Percentiles rank a stretch among this genome's conserved stretches.
Evolutionary conservation across 768 basidiomycete species (phyloP).

Genomic region (Strobilomyces echinocephalus): DNA sequence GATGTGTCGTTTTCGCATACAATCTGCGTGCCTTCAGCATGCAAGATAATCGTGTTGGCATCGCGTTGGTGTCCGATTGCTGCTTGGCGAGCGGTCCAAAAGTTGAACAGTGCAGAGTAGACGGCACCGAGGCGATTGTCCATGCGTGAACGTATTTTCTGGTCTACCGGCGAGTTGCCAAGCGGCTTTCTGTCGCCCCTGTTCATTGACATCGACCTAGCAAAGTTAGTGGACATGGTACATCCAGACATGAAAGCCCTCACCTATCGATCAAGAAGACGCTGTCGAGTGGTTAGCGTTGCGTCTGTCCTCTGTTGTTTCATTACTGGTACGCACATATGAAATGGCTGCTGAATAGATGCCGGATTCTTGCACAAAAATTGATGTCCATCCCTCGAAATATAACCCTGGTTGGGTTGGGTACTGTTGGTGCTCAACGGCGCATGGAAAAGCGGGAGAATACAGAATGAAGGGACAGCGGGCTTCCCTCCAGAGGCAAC

Average conservation of each 20-base stretch:
- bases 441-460: conserved; percentile 50
- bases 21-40: conserved; percentile 25
- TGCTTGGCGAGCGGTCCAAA: conserved; percentile 49
- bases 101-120: conserved; percentile 46
- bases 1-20: conserved; percentile 41
- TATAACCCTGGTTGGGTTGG: conserved; percentile 36
- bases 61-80: conserved; percentile 38
- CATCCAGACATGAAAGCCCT: not conserved
- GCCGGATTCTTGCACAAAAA: conserved; percentile 52
- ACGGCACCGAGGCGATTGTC: conserved; percentile 58
- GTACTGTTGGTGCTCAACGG: conserved; percentile 21
- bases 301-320: not conserved
- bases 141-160: conserved; percentile 27
- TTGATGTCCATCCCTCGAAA: conserved; percentile 53
- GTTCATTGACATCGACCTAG: conserved; percentile 50
- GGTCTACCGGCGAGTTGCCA: conserved; percentile 30
- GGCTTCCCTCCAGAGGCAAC: conserved; percentile 31
- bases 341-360: conserved; percentile 46
- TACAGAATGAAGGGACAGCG: conserved; percentile 49
- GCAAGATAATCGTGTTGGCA: conserved; percentile 52
- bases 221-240: not conserved
- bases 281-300: conserved; percentile 7
- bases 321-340: conserved; percentile 43
- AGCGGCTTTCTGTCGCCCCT: conserved; percentile 38
- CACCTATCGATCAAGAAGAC: conserved; percentile 22